phyloP scores from a whole-genome alignment of 805 yeast genomes.

The Lachancea waltii region DNA sequence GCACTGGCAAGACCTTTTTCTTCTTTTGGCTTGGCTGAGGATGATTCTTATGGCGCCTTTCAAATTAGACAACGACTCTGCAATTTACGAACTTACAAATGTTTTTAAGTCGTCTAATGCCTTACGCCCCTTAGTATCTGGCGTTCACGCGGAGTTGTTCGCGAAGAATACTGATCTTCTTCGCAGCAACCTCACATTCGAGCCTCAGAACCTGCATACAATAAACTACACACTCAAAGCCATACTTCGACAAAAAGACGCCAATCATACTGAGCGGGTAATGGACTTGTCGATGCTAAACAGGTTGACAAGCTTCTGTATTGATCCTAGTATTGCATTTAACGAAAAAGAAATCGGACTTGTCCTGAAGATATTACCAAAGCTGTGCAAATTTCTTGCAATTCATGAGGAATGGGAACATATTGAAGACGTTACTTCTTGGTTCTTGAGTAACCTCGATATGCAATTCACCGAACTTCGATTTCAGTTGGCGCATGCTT shows the following conservation, averaged over 20 bases:
- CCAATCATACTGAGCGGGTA: neutral
- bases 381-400: constrained; percentile 20
- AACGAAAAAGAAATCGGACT: constrained; percentile 6
- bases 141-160: constrained; percentile 29
- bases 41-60: constrained; percentile 72
- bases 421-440: constrained; percentile 45
- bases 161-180: constrained; percentile 22
- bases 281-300: constrained; percentile 20
- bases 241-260: constrained; percentile 2
- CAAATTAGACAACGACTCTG: constrained; percentile 37
- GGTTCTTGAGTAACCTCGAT: constrained; percentile 40
- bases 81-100: constrained; percentile 34
- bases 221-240: constrained; percentile 18
- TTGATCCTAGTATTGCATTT: constrained; percentile 13
- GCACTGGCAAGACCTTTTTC: constrained; percentile 43
- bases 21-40: constrained; percentile 65
- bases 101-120: constrained; percentile 42
- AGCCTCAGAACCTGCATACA: constrained; percentile 14
- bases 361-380: constrained; percentile 20
- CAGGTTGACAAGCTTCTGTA: constrained; percentile 38
- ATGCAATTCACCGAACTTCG: constrained; percentile 51
- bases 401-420: constrained; percentile 30
- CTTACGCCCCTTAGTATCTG: constrained; percentile 27
- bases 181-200: constrained; percentile 3
- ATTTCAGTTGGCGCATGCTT: constrained; percentile 58